phyloP scores from a whole-genome alignment of 306 rosid genomes.

The Sindora glabra region DNA sequence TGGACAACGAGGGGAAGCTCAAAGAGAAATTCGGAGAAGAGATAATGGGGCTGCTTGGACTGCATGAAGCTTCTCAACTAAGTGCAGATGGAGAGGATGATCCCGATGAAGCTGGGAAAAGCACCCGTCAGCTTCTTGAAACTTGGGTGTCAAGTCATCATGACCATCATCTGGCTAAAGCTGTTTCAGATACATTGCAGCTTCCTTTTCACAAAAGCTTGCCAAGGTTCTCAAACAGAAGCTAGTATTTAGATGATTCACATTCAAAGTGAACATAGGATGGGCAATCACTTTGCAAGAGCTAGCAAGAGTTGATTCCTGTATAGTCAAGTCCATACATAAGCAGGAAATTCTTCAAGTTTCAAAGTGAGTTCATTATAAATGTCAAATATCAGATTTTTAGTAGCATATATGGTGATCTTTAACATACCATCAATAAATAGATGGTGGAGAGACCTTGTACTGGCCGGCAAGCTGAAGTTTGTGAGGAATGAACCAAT shows the following conservation, averaged over 20 bases:
- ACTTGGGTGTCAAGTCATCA: background rate
- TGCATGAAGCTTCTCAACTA: slow-evolving; percentile 19
- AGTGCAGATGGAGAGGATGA: too few species aligned
- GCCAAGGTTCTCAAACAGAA: slow-evolving; percentile 25
- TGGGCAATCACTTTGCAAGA: slow-evolving; percentile 18
- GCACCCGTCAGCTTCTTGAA: too few species aligned
- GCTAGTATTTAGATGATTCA: background rate
- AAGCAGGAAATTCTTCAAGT: slow-evolving; percentile 22
- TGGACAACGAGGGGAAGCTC: background rate
- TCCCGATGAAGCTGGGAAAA: too few species aligned
- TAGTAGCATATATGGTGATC: too few species aligned
- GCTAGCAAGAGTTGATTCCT: slow-evolving; percentile 23
- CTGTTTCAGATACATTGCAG: slow-evolving; percentile 4
- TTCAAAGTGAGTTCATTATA: slow-evolving; percentile 16
- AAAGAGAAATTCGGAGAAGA: background rate
- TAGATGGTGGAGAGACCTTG: slow-evolving; percentile 39
- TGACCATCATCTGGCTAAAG: background rate
- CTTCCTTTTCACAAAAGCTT: slow-evolving; percentile 34
- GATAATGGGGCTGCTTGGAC: background rate
- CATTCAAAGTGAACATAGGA: background rate
- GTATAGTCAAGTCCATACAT: slow-evolving; percentile 15
- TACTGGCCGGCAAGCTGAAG: slow-evolving; percentile 6
- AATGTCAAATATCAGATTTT: too few species aligned
- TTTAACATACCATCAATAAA: too few species aligned
- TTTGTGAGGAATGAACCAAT: slow-evolving; percentile 38